Evolutionary conservation across 106 monocot species (phyloP).

Genomic region (Dendrobium nobile): DNA sequence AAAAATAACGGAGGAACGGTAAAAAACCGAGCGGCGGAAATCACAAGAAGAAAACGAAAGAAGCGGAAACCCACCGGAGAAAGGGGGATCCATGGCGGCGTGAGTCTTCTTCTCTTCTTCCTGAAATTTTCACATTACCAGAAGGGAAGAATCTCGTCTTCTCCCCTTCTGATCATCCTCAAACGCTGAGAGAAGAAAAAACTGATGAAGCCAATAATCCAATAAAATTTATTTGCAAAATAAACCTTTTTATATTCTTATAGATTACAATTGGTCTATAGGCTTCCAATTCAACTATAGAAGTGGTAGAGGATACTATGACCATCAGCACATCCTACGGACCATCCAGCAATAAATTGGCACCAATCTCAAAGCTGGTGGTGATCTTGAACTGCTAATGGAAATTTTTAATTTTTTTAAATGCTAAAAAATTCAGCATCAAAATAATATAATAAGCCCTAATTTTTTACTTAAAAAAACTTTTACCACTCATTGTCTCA

Average conservation of each 20-base stretch:
- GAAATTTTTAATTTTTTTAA: too few species aligned
- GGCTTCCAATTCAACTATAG: not conserved
- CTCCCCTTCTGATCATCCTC: not conserved
- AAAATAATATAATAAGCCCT: too few species aligned
- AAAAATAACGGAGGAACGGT: not conserved
- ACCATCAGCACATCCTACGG: not conserved
- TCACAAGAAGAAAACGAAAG: not conserved
- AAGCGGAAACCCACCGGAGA: constrained; percentile 14
- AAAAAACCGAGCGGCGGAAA: not conserved
- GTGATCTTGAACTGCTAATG: too few species aligned
- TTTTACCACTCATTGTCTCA: too few species aligned
- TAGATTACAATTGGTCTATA: not conserved
- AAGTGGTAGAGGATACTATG: not conserved
- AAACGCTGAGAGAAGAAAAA: not conserved
- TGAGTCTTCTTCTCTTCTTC: constrained; percentile 3
- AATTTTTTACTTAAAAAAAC: too few species aligned
- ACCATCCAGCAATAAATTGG: not conserved
- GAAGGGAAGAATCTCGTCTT: not conserved
- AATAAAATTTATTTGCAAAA: not conserved
- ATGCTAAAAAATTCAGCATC: too few species aligned
- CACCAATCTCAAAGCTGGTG: not conserved
- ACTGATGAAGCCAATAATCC: not conserved
- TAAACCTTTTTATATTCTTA: constrained; percentile 4
- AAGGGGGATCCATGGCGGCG: constrained; percentile 21
- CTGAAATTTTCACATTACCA: constrained; percentile 3